phyloP scores from a whole-genome alignment of 768 basidiomycete species.

The Pisolithus marmoratus region DNA sequence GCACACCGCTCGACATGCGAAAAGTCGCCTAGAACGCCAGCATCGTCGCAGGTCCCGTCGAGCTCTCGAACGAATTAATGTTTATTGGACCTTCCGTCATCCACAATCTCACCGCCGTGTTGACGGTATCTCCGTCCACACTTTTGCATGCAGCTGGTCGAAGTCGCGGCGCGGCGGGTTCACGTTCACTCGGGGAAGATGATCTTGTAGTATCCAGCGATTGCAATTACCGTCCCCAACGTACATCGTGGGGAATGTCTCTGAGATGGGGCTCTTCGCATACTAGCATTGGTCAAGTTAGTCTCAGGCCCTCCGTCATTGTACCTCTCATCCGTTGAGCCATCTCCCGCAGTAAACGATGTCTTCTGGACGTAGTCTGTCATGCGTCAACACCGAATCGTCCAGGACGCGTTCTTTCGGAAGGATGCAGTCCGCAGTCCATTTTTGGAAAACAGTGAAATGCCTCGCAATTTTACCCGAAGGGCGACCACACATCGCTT shows the following conservation, averaged over 20 bases:
- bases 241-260: slow-evolving; percentile 27
- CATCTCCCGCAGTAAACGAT: slow-evolving; percentile 24
- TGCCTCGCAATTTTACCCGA: slow-evolving; percentile 51
- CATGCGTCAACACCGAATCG: slow-evolving; percentile 34
- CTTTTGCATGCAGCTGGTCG: slow-evolving; percentile 12
- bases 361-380: slow-evolving; percentile 20
- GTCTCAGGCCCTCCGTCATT: slow-evolving; percentile 45
- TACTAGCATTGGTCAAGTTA: slow-evolving; percentile 42
- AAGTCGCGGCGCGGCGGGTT: slow-evolving; percentile 6
- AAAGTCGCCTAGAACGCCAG: slow-evolving; percentile 27
- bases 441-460: slow-evolving; percentile 38
- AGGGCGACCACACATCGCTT: slow-evolving; percentile 35
- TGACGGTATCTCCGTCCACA: slow-evolving; percentile 17
- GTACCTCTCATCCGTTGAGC: background rate
- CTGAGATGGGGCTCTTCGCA: slow-evolving; percentile 44
- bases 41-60: slow-evolving; percentile 41
- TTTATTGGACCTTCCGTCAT: slow-evolving; percentile 28
- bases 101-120: slow-evolving; percentile 6
- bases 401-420: slow-evolving; percentile 20
- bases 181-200: slow-evolving; percentile 22
- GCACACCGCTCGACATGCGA: background rate
- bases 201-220: slow-evolving; percentile 11
- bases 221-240: slow-evolving; percentile 4
- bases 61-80: slow-evolving; percentile 24
- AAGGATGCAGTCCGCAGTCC: slow-evolving; percentile 22